Evolutionary conservation across 1,139 yeast species (phyloP).

Genomic region (Eremothecium cymbalariae): DNA sequence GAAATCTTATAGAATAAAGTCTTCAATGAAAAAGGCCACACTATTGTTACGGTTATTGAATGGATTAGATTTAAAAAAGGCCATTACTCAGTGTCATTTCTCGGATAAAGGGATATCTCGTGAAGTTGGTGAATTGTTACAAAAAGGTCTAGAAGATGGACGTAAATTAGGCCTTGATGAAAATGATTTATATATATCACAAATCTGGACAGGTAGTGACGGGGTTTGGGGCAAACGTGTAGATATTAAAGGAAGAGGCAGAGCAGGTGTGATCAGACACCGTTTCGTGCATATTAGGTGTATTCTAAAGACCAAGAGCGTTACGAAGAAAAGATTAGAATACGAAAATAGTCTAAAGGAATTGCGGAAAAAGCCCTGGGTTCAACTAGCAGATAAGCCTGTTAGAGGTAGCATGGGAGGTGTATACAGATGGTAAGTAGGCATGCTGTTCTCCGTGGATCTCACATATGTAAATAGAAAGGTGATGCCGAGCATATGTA

Average conservation of each 20-base stretch:
- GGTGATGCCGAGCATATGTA: too few species aligned
- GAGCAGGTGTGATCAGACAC: constrained; percentile 71
- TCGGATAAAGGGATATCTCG: constrained; percentile 71
- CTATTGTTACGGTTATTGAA: constrained; percentile 65
- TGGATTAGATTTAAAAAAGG: constrained; percentile 62
- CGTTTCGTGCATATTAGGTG: constrained; percentile 76
- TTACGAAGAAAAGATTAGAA: constrained; percentile 49
- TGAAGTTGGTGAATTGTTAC: constrained; percentile 69
- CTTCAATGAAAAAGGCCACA: constrained; percentile 83
- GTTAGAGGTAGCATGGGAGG: constrained; percentile 42
- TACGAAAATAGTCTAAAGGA: constrained; percentile 48
- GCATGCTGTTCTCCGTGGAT: constrained; percentile 22
- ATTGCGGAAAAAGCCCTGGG: constrained; percentile 40
- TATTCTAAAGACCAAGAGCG: constrained; percentile 54
- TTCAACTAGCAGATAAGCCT: constrained; percentile 36
- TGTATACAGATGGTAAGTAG: constrained; percentile 43
- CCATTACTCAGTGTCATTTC: constrained; percentile 90
- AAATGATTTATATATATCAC: constrained; percentile 61
- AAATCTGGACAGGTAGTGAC: constrained; percentile 90
- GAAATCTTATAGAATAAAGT: constrained; percentile 70
- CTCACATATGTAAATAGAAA: too few species aligned
- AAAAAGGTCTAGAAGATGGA: constrained; percentile 67
- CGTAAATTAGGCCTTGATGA: constrained; percentile 49
- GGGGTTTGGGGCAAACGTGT: constrained; percentile 63
- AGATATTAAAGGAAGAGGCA: constrained; percentile 89